Evolutionary conservation across 768 basidiomycete species (phyloP).

Genomic region (Rhodocollybia butyracea): DNA sequence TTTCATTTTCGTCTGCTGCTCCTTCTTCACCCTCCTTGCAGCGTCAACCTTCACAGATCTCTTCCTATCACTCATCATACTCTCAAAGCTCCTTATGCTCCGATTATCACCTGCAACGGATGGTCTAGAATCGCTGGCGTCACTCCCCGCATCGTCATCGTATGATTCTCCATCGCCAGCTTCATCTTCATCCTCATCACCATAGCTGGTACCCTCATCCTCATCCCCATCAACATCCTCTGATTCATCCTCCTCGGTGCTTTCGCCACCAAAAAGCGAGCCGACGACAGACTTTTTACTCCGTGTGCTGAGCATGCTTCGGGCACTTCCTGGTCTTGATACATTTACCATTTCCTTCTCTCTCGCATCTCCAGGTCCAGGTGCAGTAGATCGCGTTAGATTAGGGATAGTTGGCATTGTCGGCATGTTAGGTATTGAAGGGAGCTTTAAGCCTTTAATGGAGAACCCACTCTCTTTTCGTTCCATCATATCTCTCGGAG

Average conservation of each 20-base stretch:
- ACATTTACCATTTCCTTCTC: slow-evolving; percentile 43
- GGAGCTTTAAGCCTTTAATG: slow-evolving; percentile 74
- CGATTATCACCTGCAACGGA: slow-evolving; percentile 50
- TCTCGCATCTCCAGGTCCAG: slow-evolving; percentile 16
- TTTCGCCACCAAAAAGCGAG: slow-evolving; percentile 4
- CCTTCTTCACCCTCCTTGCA: slow-evolving; percentile 11
- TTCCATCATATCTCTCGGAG: slow-evolving; percentile 35
- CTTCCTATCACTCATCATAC: slow-evolving; percentile 63
- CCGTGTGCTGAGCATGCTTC: slow-evolving; percentile 1
- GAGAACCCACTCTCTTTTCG: slow-evolving; percentile 79
- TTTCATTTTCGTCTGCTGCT: slow-evolving; percentile 11
- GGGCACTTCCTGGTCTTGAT: slow-evolving; percentile 38
- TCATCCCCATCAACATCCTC: slow-evolving; percentile 33
- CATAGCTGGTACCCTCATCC: slow-evolving; percentile 29
- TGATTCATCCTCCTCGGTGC: slow-evolving; percentile 28
- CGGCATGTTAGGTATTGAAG: slow-evolving; percentile 38
- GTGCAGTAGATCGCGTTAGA: background rate
- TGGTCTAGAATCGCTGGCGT: slow-evolving; percentile 22
- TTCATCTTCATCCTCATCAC: slow-evolving; percentile 35
- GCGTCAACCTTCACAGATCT: slow-evolving; percentile 11
- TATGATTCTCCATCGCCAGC: slow-evolving; percentile 29
- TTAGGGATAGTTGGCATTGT: slow-evolving; percentile 15
- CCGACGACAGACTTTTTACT: slow-evolving; percentile 1
- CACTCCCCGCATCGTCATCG: slow-evolving; percentile 42
- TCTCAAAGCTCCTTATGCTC: slow-evolving; percentile 86